phyloP scores from a whole-genome alignment of 2,329 filamentous ascomycete genomes.

The Paecilomyces dactylethromorphus region DNA sequence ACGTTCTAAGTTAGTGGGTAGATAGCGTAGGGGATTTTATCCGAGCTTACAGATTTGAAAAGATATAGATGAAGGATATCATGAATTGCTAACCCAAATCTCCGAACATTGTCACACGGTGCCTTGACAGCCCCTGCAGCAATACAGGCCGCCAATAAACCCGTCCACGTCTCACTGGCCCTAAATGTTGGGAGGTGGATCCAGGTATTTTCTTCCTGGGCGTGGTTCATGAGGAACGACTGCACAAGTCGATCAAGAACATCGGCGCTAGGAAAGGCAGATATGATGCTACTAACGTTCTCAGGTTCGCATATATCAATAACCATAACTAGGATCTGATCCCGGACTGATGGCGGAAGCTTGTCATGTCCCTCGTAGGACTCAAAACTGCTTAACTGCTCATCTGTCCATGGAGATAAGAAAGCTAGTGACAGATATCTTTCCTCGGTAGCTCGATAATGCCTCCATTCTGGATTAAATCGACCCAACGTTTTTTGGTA shows the following conservation, averaged over 20 bases:
- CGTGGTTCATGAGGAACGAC: not conserved
- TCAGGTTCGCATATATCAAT: not conserved
- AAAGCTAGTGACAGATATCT: not conserved
- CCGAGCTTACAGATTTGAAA: not conserved
- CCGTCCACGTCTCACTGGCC: not conserved
- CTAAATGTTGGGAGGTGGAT: not conserved
- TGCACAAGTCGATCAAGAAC: not conserved
- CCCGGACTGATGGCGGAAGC: no score
- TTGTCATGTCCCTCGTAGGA: no score
- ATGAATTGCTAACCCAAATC: not conserved
- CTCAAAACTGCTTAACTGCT: no score
- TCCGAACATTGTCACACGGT: not conserved
- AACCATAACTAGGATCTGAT: not conserved
- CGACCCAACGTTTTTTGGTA: not conserved
- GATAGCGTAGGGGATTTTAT: no score
- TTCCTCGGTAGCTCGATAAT: not conserved
- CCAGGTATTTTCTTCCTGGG: not conserved
- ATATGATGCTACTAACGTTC: not conserved
- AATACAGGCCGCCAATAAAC: not conserved
- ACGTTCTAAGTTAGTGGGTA: no score
- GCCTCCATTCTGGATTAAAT: not conserved
- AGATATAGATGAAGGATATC: not conserved
- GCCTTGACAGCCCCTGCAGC: not conserved
- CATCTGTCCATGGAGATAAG: no score
- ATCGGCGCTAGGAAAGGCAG: not conserved